Evolutionary conservation across 441 rosid species (phyloP), one percentile per base, ranked within the genome.

Genomic region (Adansonia rubrostipa): DNA sequence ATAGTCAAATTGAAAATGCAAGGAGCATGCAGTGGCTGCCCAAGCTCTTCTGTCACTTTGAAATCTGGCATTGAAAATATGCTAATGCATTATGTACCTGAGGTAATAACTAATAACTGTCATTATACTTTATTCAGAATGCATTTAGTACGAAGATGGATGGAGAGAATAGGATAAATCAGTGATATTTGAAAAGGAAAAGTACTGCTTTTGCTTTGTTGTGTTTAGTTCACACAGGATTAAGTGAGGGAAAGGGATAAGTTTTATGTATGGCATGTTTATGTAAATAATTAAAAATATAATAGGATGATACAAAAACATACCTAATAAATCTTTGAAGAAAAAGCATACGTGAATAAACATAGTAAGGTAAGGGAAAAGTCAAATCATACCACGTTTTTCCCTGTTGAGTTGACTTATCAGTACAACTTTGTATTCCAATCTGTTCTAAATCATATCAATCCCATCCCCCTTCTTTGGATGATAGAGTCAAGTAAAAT

Each of bases 11-110:
- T 96, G 88, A 81, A 85, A 81, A 94, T 96, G 99, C 98, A 96
- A 89, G 97, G 99, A 84, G 98, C 98, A 51, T 96, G 99, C 85
- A 96, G 97, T 61, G 99, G 99, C 75, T 96, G 98, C 86, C 99
- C 99, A 36, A 96, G 98, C 85, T 96, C 98, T 70, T 90, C 99
- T 28, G 98, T 96, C 80, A 96, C 99, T 58, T 81, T 96, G 87
- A 96, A 96, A 85, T 96, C 98, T 74, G 97, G 99, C 76, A 94
- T 96, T 22, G 97, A 94, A 76, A 96, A 92, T 85, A 96, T 96
- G 99, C 85, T 96, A 78, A 96, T 96, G 99, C 99, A 96, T 84
- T 96, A 96, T 80, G 92, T 96, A 54, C 90, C 99, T 3, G 99
- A 96, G 92, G 99, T 96, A 91, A 84, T 75, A 45, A 75, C 6